Conservation (phyloP, 2,329 filamentous ascomycete genomes). For the Dactylellina drechsleri region DNA sequence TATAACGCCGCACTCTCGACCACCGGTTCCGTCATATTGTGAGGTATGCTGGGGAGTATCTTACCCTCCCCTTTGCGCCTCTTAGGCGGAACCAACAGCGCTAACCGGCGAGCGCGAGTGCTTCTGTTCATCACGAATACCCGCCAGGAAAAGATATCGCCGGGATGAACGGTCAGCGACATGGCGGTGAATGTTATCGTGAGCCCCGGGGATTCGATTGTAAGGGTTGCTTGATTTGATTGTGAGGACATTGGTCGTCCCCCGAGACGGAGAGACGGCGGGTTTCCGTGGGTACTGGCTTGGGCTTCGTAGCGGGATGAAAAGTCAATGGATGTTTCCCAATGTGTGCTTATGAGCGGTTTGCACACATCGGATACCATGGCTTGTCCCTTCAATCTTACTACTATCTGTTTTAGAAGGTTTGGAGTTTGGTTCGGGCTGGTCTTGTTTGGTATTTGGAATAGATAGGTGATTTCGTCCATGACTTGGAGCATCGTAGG, state of each 20-base stretch:
- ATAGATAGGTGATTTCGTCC: constrained; percentile 80
- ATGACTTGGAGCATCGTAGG: constrained; percentile 45
- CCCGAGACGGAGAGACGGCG: constrained; percentile 70
- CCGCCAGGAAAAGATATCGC: constrained; percentile 76
- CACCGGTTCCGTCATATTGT: constrained; percentile 71
- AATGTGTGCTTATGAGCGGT: constrained; percentile 72
- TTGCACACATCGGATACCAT: constrained; percentile 69
- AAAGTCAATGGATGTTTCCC: constrained; percentile 77
- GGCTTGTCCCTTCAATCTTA: constrained; percentile 69
- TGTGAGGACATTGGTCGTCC: constrained; percentile 61
- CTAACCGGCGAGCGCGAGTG: constrained; percentile 72
- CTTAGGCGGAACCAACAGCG: constrained; percentile 74
- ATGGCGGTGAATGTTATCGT: constrained; percentile 79
- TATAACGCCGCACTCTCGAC: constrained; percentile 77
- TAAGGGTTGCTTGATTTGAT: constrained; percentile 65
- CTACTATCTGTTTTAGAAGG: constrained; percentile 42
- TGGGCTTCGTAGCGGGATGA: constrained; percentile 67
- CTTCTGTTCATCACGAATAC: constrained; percentile 81
- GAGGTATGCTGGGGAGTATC: constrained; percentile 60
- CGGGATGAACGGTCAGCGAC: constrained; percentile 68
- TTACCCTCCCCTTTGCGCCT: constrained; percentile 66
- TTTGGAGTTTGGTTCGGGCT: constrained; percentile 67
- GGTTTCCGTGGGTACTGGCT: constrained; percentile 63
- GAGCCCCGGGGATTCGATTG: constrained; percentile 64
- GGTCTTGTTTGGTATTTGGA: constrained; percentile 67